Conservation (phyloP, 1,139 yeast species). For the Zygosaccharomyces pseudobailii region DNA sequence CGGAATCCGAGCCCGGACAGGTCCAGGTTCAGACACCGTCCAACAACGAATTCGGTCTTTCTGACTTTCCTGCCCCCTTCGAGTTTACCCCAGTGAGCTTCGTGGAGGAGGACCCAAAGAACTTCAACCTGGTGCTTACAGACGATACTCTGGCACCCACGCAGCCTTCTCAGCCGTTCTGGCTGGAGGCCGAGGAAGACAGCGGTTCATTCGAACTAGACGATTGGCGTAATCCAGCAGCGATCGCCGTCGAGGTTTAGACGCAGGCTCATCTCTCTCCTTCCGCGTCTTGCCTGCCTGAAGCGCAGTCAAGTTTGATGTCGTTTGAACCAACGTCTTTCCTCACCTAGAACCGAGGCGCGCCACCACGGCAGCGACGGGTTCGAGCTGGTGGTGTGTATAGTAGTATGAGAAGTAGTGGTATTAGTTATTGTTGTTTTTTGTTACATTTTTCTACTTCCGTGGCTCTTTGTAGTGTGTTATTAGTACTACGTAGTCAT, state of each 20-base stretch:
- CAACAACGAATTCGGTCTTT: not conserved
- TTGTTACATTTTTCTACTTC: not conserved
- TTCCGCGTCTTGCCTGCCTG: constrained; percentile 23
- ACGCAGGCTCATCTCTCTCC: constrained; percentile 3
- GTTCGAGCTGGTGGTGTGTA: constrained; percentile 4
- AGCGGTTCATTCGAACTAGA: constrained; percentile 33
- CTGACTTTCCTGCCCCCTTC: constrained; percentile 5
- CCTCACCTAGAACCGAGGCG: constrained; percentile 6
- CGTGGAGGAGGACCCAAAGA: constrained; percentile 8
- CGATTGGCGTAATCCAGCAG: constrained; percentile 43
- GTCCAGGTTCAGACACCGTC: constrained; percentile 2
- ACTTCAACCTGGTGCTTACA: constrained; percentile 21
- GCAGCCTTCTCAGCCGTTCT: constrained; percentile 7
- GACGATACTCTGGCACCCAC: constrained; percentile 8
- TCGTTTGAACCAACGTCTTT: constrained; percentile 27
- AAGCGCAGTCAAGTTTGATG: constrained; percentile 34
- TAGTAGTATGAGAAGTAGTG: not conserved
- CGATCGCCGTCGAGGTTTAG: constrained; percentile 29
- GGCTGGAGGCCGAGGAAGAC: constrained; percentile 10
- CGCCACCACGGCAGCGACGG: constrained; percentile 5
- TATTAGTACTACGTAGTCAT: not conserved
- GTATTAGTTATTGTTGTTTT: not conserved
- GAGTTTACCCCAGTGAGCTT: constrained; percentile 14
- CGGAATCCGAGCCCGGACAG: constrained; percentile 3
- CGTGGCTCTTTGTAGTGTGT: too few relatives aligned